A percentile compares a stretch with the other conserved stretches of the same genome.
Evolutionary conservation across 2,329 filamentous ascomycete genomes (phyloP).

Genomic region (Microdochium bolleyi): DNA sequence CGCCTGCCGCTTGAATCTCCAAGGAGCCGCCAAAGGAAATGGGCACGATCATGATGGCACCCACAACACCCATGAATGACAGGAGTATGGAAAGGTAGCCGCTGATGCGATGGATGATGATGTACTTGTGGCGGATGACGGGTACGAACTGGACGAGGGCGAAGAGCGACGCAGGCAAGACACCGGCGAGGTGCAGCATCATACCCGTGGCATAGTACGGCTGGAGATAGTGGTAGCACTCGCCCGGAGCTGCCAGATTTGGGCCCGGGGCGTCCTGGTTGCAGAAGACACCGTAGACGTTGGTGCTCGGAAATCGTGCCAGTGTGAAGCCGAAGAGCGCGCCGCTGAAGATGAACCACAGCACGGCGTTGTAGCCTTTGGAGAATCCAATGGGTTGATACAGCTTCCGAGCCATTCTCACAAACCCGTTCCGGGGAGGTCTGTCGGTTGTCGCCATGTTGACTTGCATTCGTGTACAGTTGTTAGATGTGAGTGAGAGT

Average conservation of each 20-base stretch:
- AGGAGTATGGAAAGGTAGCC: conserved; percentile 48
- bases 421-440: conserved; percentile 3
- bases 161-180: conserved; percentile 37
- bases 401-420: conserved; percentile 19
- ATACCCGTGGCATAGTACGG: conserved; percentile 28
- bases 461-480: background rate
- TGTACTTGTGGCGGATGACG: conserved; percentile 32
- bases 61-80: conserved; percentile 32
- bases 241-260: conserved; percentile 20
- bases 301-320: conserved; percentile 37
- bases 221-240: conserved; percentile 30
- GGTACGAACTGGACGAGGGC: conserved; percentile 41
- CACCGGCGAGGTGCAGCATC: conserved; percentile 32
- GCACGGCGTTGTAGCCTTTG: conserved; percentile 47
- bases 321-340: conserved; percentile 38
- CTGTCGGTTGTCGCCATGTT: background rate
- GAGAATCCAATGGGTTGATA: conserved; percentile 44
- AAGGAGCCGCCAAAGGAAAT: conserved; percentile 45
- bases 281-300: conserved; percentile 32
- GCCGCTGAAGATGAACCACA: conserved; percentile 42
- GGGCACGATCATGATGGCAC: conserved; percentile 44
- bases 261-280: background rate
- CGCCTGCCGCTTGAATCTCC: conserved; percentile 36
- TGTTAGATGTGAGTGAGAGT: too few species aligned
- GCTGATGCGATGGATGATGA: conserved; percentile 50